Evolutionary conservation across 148 eudicot species (phyloP).

Genomic region (Rhododendron vialii): DNA sequence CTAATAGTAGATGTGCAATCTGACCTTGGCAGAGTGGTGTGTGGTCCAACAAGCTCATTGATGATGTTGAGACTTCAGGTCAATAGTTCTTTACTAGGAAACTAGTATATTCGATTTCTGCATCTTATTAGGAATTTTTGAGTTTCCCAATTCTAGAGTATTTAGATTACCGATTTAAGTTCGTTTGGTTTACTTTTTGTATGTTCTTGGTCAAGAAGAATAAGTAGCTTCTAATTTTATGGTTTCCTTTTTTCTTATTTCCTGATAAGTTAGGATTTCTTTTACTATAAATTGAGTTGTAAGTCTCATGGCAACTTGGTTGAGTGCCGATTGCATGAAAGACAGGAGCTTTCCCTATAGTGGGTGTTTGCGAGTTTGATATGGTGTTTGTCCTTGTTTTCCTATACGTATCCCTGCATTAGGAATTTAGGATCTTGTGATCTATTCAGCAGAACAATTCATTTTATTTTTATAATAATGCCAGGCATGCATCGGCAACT

Average conservation of each 20-base stretch:
- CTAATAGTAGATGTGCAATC: background rate
- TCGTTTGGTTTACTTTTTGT: background rate
- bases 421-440: background rate
- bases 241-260: background rate
- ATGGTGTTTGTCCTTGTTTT: background rate
- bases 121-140: background rate
- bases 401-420: background rate
- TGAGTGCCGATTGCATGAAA: background rate
- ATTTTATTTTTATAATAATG: background rate
- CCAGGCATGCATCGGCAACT: background rate
- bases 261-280: background rate
- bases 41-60: background rate
- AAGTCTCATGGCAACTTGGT: background rate
- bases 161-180: background rate
- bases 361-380: background rate
- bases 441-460: background rate
- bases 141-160: background rate
- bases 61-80: background rate
- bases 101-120: background rate
- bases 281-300: background rate
- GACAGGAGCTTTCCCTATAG: background rate
- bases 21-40: background rate
- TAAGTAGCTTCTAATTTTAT: background rate
- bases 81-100: background rate
- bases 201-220: background rate